Percentiles rank a stretch among this genome's conserved stretches.
phyloP scores from a whole-genome alignment of 169 alveolate genomes.

The Miamiensis avidus region DNA sequence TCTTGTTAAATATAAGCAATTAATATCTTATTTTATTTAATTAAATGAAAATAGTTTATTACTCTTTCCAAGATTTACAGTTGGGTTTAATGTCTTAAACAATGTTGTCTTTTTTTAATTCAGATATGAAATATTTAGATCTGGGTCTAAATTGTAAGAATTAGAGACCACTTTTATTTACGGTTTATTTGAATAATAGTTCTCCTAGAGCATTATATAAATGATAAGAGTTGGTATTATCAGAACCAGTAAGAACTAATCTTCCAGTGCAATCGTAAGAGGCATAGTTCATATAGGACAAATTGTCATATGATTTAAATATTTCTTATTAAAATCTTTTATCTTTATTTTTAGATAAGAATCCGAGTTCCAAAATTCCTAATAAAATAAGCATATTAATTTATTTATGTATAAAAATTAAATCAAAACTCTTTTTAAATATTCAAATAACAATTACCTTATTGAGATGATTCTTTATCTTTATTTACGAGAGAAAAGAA shows the following conservation, averaged over 20 bases:
- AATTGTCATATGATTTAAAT: slow-evolving; percentile 1
- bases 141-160: slow-evolving; percentile 12
- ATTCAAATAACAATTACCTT: neutral
- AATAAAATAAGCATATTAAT: too few species aligned
- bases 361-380: slow-evolving; percentile 16
- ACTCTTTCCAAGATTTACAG: neutral
- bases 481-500: slow-evolving; percentile 25
- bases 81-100: neutral
- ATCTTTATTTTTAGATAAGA: slow-evolving; percentile 14
- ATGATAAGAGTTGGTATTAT: neutral
- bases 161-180: neutral
- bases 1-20: neutral
- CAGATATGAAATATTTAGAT: neutral
- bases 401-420: too few species aligned
- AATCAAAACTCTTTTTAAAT: too few species aligned
- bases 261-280: slow-evolving; percentile 10
- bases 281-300: slow-evolving; percentile 14
- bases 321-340: slow-evolving; percentile 10
- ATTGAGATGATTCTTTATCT: slow-evolving; percentile 11
- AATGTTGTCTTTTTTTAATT: neutral
- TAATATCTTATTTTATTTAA: too few species aligned
- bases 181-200: slow-evolving; percentile 2
- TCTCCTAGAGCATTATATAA: slow-evolving; percentile 25
- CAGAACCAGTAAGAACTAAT: slow-evolving; percentile 12
- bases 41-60: neutral